Conservation (phyloP, 1,284 basidiomycete genomes). For the Gymnopus androsaceus region DNA sequence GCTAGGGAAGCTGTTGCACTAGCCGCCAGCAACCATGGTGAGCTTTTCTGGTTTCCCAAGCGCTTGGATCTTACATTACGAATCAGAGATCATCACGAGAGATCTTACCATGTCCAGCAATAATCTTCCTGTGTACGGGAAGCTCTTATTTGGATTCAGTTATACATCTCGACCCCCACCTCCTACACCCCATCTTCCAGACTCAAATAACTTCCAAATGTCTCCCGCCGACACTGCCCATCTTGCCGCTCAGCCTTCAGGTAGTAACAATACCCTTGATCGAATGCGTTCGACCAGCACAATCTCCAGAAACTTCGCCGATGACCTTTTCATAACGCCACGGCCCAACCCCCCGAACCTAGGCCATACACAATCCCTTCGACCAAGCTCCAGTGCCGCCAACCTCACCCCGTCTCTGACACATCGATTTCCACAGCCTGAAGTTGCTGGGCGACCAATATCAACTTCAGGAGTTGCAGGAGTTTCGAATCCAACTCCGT, state of each 20-base stretch:
- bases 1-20: slow-evolving; percentile 81
- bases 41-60: slow-evolving; percentile 27
- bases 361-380: slow-evolving; percentile 30
- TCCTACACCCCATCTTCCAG: slow-evolving; percentile 29
- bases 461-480: slow-evolving; percentile 4
- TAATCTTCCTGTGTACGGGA: slow-evolving; percentile 84
- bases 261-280: slow-evolving; percentile 12
- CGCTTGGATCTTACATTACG: slow-evolving; percentile 17
- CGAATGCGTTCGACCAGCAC: slow-evolving; percentile 17
- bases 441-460: slow-evolving; percentile 24
- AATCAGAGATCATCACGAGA: slow-evolving; percentile 72
- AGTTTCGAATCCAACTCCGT: slow-evolving; percentile 5
- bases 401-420: slow-evolving; percentile 26
- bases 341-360: slow-evolving; percentile 25
- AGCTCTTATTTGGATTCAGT: slow-evolving; percentile 80
- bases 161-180: slow-evolving; percentile 36
- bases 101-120: slow-evolving; percentile 88
- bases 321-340: slow-evolving; percentile 26
- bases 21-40: slow-evolving; percentile 79
- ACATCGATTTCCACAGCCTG: slow-evolving; percentile 39
- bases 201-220: slow-evolving; percentile 36
- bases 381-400: slow-evolving; percentile 31
- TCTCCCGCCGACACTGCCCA: slow-evolving; percentile 32
- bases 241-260: slow-evolving; percentile 28
- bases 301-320: slow-evolving; percentile 21